Evolutionary conservation across 1,284 basidiomycete species (phyloP).

Genomic region (Rhodotorula glutinis): DNA sequence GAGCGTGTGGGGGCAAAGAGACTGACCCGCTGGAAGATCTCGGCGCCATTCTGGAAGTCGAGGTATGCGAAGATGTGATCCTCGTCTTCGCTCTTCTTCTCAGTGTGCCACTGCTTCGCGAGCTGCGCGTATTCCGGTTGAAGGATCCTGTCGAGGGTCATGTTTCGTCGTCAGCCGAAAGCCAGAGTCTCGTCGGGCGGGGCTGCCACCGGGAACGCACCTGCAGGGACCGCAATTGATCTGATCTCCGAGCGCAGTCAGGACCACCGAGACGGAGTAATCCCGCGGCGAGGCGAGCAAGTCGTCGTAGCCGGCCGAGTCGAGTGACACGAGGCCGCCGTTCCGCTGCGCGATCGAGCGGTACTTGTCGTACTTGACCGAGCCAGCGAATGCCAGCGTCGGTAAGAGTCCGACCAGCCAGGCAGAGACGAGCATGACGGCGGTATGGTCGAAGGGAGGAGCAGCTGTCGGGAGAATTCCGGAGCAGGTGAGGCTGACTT

Average conservation of each 20-base stretch:
- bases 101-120: slow-evolving; percentile 68
- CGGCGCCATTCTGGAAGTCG: slow-evolving; percentile 73
- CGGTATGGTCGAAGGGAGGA: neutral
- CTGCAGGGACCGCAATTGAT: slow-evolving; percentile 60
- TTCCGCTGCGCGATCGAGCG: slow-evolving; percentile 59
- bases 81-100: slow-evolving; percentile 47
- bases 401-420: slow-evolving; percentile 6
- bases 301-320: slow-evolving; percentile 69
- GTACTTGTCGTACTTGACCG: slow-evolving; percentile 54
- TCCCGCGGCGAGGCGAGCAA: slow-evolving; percentile 62
- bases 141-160: slow-evolving; percentile 63
- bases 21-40: slow-evolving; percentile 72
- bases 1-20: neutral
- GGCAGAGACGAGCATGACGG: slow-evolving; percentile 5
- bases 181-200: too few species aligned
- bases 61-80: slow-evolving; percentile 86
- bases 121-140: slow-evolving; percentile 74
- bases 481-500: too few species aligned
- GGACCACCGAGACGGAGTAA: slow-evolving; percentile 76
- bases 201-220: slow-evolving; percentile 36
- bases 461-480: too few species aligned
- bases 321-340: slow-evolving; percentile 75
- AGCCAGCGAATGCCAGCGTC: slow-evolving; percentile 1
- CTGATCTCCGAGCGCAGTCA: slow-evolving; percentile 76
- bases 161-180: neutral